Evolutionary conservation across 768 basidiomycete genomes (phyloP).

Genomic region (Calocera viscosa): DNA sequence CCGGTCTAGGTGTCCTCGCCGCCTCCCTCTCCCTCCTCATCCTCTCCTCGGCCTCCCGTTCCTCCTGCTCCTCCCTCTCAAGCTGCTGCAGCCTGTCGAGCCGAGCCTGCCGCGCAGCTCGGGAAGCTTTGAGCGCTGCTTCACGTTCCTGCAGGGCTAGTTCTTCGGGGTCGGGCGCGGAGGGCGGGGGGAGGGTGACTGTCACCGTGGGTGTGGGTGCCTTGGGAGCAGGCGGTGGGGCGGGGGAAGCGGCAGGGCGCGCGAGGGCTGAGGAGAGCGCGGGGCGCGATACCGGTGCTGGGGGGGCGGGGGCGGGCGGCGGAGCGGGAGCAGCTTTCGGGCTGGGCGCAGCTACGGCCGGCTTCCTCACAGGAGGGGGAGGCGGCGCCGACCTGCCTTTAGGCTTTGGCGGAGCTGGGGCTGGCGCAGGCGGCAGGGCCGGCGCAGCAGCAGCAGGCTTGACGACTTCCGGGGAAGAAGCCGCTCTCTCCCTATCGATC

Average conservation of each 20-base stretch:
- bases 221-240: constrained; percentile 32
- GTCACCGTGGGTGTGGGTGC: constrained; percentile 24
- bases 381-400: constrained; percentile 5
- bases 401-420: neutral
- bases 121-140: constrained; percentile 37
- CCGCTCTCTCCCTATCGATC: constrained; percentile 59
- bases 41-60: constrained; percentile 41
- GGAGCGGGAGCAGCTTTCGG: constrained; percentile 27
- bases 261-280: constrained; percentile 20
- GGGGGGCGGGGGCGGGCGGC: constrained; percentile 23
- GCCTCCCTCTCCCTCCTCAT: constrained; percentile 19
- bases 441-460: too few relatives aligned
- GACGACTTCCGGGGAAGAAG: neutral
- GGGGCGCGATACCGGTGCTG: too few relatives aligned
- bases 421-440: neutral
- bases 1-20: constrained; percentile 18
- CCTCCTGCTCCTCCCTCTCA: constrained; percentile 57
- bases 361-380: constrained; percentile 35
- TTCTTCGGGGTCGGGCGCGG: constrained; percentile 64
- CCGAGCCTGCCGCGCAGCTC: constrained; percentile 61
- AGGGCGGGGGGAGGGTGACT: constrained; percentile 18
- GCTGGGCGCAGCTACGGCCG: constrained; percentile 27
- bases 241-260: constrained; percentile 25
- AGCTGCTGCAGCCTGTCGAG: constrained; percentile 41
- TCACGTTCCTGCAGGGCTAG: constrained; percentile 54